Base-by-base conservation (phyloP, 2,329 filamentous ascomycete species). In the Cladosporium halotolerans region DNA sequence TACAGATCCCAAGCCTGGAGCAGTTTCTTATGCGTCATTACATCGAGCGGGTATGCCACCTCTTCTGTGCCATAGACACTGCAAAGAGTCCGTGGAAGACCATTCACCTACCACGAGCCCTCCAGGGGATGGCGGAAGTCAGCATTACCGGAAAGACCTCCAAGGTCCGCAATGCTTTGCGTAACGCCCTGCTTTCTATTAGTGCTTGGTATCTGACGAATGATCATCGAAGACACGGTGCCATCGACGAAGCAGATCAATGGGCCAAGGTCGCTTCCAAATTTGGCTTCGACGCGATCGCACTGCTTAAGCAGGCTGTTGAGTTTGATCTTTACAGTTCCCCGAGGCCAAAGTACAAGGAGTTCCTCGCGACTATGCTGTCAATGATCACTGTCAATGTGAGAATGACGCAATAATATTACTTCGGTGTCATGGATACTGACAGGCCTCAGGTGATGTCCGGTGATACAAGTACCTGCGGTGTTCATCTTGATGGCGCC, bases 401-500 rank as follows among this genome's bases (percentile, higher is more conserved):
- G 38, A 33, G 46, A 14, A 32, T 6, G 34, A 28, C 11, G 10
- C 19, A 5, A 14, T 14, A 28, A 5, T 28, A 6, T 34, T 6
- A 7, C 11, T 10, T 34, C 28, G 13, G 23, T 9, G 2, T 4
- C 18, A 39, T 11, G 2, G 6, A 31, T 3, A 14, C 34, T 40
- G 9, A 31, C 13, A 18, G 11, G 4, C 31, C n/a, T 4, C 36
- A 49, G 46, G 46, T 49, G 9, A 49, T 49, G 46, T 49, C 46
- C 33, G 46, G 46, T 9, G 46, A 49, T 33, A 49, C 46, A 7
- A 23, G 28, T 10, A 49, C 46, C n/a, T 49, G 46, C 18, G 46
- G 46, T 13, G 46, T 53, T 5, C 19, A 62, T 54, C 10, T 63
- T 39, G 54, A 41, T 45, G 42, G 40, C 38, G 11, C 54, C 56